These are phyloP conservation scores for Lachnellula cervina DNA, from an alignment of 2,329 filamentous ascomycete genomes.

Conservation along the genomic window DNA sequence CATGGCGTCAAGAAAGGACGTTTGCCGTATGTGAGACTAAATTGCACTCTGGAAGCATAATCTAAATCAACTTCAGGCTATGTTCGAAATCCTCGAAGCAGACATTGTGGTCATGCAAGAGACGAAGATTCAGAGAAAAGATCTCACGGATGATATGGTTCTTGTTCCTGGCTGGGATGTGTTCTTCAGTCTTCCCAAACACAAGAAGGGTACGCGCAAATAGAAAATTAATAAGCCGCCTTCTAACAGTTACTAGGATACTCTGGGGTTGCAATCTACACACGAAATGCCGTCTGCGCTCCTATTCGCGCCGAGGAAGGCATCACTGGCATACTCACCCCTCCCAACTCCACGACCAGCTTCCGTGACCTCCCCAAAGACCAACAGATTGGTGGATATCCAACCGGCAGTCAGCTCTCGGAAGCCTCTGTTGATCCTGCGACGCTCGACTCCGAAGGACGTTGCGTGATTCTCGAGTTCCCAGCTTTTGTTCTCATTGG, in stretches of 20 bases:
- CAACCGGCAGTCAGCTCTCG: conserved; percentile 61
- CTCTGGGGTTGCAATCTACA: conserved; percentile 93
- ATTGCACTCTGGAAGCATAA: background rate
- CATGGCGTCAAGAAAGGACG: conserved; percentile 68
- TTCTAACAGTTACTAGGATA: conserved; percentile 57
- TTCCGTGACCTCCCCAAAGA: conserved; percentile 71
- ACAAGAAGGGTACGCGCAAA: conserved; percentile 71
- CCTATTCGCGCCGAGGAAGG: conserved; percentile 92
- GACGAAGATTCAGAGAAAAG: conserved; percentile 91
- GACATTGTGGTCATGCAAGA: conserved; percentile 96
- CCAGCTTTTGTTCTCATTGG: conserved; percentile 91
- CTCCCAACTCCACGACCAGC: conserved; percentile 63
- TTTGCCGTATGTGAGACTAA: conserved; percentile 51
- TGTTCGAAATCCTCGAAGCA: conserved; percentile 90
- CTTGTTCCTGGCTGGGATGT: conserved; percentile 93
- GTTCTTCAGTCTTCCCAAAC: conserved; percentile 85
- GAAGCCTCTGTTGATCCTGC: conserved; percentile 61
- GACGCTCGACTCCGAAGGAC: conserved; percentile 81
- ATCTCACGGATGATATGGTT: conserved; percentile 92
- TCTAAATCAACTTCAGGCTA: conserved; percentile 49
- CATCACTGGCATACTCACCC: conserved; percentile 73
- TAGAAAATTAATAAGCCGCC: background rate
- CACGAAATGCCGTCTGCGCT: conserved; percentile 75
- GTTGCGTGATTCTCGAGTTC: conserved; percentile 88
- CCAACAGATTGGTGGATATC: conserved; percentile 86